These are phyloP conservation scores for Pythium angustatum DNA, from an alignment of 352 stramenopile species.

Conservation along the genomic window DNA sequence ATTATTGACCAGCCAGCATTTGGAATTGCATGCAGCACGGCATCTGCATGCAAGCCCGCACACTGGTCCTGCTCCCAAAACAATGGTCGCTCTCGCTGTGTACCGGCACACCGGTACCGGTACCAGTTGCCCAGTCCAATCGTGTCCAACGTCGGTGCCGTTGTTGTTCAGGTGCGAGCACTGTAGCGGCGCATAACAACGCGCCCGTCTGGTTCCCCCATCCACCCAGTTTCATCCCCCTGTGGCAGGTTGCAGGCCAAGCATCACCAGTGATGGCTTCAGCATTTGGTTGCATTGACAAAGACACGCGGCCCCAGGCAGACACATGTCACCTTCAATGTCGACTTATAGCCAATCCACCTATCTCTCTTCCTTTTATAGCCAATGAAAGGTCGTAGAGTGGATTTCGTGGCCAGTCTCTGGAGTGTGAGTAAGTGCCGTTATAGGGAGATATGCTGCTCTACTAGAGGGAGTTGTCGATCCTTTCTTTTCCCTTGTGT, in stretches of 20 bases:
- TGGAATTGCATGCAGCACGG: too few species aligned
- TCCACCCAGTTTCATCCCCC: too few species aligned
- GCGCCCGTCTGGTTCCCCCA: too few species aligned
- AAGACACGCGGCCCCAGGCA: conserved; percentile 5
- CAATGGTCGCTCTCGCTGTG: too few species aligned
- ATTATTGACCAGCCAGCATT: too few species aligned
- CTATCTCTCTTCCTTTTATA: neutral
- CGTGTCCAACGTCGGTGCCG: too few species aligned
- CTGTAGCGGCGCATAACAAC: neutral
- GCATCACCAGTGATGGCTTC: neutral
- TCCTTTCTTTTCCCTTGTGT: conserved; percentile 15
- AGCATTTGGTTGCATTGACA: neutral
- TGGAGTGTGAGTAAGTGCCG: neutral
- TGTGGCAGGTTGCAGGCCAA: too few species aligned
- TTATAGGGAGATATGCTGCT: conserved; percentile 6
- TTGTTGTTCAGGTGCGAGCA: too few species aligned
- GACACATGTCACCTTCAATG: conserved; percentile 10
- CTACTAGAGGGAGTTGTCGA: conserved; percentile 18
- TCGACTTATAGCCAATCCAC: conserved; percentile 10
- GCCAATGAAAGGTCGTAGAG: conserved; percentile 4
- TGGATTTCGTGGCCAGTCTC: conserved; percentile 8
- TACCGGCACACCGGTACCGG: too few species aligned
- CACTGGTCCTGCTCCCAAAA: too few species aligned
- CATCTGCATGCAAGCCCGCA: neutral
- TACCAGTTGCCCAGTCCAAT: too few species aligned